Base-by-base conservation (phyloP, 108 stramenopile species). In the Discostella stelligeroides region DNA sequence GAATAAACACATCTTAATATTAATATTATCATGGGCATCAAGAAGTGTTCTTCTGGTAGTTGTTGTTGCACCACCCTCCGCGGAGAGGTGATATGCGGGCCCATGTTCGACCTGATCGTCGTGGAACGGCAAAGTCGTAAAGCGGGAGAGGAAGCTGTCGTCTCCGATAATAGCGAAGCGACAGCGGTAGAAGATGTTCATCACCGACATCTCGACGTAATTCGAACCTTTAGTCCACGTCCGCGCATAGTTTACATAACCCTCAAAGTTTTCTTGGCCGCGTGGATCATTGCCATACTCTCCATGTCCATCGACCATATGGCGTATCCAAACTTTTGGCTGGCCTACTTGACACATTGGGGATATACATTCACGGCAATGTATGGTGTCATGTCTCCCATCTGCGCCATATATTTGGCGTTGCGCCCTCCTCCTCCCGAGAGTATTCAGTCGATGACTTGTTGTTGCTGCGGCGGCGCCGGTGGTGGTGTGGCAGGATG, bases 271-370 rank as follows among this genome's bases (percentile, higher is more conserved):
- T 24, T 50, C 11, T 39, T 70, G 10, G 54, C 41, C 30, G 59
- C 45, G 9, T 58, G 68, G 34, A 46, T 37, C 34, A 7, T 70
- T 29, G 30, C 68, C 34, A 14, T 60, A 28, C 7, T 47, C n/a
- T 34, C 45, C 4, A 37, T 60, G 68, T 46, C 45, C 48, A 54
- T 60, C 11, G 13, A 21, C 47, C 0, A 0, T 9, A 23, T 7
- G 45, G 47, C 13, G 4, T 37, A 28, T 42, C 12, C 34, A 46
- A 43, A 24, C 0, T 70, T 53, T 39, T 60, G 68, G 59, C 28
- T 70, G 43, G 68, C 68, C 1, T 70, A 70, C 18, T 20, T 70
- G n/a, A 42, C 45, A 20, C 46, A 70, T 60, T 70, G 58, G 68
- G 68, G 34, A 60, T 49, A 42, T 34, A 23, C 41, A 7, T 1